A percentile compares a stretch with the other conserved stretches of the same genome.
Evolutionary conservation across 2,329 filamentous ascomycete genomes (phyloP).

Genomic region (Phialemonium atrogriseum): DNA sequence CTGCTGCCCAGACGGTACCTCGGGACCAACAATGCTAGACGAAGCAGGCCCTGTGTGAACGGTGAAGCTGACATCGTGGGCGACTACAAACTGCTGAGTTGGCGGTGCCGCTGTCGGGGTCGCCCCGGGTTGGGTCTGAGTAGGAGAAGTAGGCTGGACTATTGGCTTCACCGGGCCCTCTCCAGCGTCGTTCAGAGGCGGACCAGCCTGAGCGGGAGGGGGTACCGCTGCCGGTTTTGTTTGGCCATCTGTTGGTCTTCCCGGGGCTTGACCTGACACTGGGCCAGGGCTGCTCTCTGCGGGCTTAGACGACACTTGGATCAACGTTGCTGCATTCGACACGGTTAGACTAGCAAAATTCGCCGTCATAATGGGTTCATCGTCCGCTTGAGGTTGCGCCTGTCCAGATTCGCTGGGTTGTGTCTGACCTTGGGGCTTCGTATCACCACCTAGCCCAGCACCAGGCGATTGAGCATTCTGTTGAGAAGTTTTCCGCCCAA

Average conservation of each 20-base stretch:
- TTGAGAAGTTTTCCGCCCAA: no score
- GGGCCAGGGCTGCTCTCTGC: background rate
- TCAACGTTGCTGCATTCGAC: background rate
- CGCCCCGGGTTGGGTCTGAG: background rate
- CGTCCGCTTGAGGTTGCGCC: background rate
- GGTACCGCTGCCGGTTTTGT: no score
- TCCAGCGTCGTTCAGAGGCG: no score
- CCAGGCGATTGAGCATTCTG: no score
- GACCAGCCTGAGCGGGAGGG: no score
- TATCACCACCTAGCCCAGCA: no score
- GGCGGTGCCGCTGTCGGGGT: background rate
- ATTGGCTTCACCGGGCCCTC: no score
- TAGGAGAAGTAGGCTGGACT: no score
- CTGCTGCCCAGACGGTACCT: no score
- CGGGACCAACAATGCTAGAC: no score
- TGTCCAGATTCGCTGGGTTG: background rate
- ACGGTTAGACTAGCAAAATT: conserved; percentile 1
- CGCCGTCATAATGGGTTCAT: conserved; percentile 1
- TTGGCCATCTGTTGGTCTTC: background rate
- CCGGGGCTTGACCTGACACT: background rate
- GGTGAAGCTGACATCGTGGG: background rate
- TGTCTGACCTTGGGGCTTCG: background rate
- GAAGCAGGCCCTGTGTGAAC: background rate
- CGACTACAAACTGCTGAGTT: background rate
- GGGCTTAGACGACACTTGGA: background rate